Evolutionary conservation across 352 stramenopile genomes (phyloP).

Genomic region (Pythium rishiriense): DNA sequence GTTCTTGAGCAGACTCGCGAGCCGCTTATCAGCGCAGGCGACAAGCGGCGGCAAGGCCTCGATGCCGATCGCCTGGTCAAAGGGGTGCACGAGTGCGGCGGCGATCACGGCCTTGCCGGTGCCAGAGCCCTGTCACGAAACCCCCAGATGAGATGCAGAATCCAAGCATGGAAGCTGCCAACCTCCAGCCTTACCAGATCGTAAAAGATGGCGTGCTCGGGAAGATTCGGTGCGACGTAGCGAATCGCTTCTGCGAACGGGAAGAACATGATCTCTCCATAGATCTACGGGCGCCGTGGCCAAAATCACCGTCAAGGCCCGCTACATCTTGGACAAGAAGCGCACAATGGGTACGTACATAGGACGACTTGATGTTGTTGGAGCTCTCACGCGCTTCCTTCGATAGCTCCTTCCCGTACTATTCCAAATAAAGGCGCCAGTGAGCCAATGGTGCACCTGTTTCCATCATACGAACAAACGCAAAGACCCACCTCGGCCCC

Average conservation of each 20-base stretch:
- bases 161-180: neutral
- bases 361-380: conserved; percentile 81
- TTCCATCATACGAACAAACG: neutral
- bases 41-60: conserved; percentile 76
- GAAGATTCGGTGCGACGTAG: conserved; percentile 59
- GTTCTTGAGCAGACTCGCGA: conserved; percentile 47
- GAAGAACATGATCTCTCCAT: conserved; percentile 86
- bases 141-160: neutral
- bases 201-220: conserved; percentile 78
- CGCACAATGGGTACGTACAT: conserved; percentile 34
- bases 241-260: conserved; percentile 76
- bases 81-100: conserved; percentile 74
- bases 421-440: neutral
- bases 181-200: conserved; percentile 67
- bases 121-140: conserved; percentile 58
- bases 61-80: conserved; percentile 84
- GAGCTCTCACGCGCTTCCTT: conserved; percentile 74
- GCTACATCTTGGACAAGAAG: neutral
- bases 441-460: neutral
- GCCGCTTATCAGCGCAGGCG: conserved; percentile 74
- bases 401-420: conserved; percentile 86
- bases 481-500: conserved; percentile 48
- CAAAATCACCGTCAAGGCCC: neutral
- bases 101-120: conserved; percentile 81
- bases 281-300: conserved; percentile 45